phyloP scores from a whole-genome alignment of 2,329 filamentous ascomycete species.

The Pseudocercospora fijiensis region DNA sequence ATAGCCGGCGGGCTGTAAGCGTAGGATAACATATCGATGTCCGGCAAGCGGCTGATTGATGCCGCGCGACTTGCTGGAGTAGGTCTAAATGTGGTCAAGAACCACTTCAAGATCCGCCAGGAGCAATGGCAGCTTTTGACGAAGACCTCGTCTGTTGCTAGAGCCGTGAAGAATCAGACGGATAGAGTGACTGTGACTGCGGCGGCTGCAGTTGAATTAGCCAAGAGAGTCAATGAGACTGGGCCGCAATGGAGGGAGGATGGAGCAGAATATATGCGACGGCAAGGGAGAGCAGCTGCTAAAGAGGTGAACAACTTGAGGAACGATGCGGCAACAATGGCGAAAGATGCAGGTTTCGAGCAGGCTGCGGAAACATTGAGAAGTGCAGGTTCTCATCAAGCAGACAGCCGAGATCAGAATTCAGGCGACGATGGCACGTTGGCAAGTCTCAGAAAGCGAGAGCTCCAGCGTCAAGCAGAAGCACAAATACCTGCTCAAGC shows the following conservation, averaged over 20 bases:
- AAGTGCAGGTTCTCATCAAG: neutral
- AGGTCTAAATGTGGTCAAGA: slow-evolving; percentile 46
- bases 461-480: slow-evolving; percentile 52
- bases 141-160: slow-evolving; percentile 64
- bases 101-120: slow-evolving; percentile 59
- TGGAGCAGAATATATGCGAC: slow-evolving; percentile 16
- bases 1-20: neutral
- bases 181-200: slow-evolving; percentile 62
- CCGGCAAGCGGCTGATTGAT: slow-evolving; percentile 53
- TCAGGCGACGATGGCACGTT: slow-evolving; percentile 42
- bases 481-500: slow-evolving; percentile 52
- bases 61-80: slow-evolving; percentile 53
- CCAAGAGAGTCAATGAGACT: slow-evolving; percentile 57
- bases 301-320: slow-evolving; percentile 31
- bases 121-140: slow-evolving; percentile 63
- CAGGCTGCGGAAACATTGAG: slow-evolving; percentile 2
- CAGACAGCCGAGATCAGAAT: neutral
- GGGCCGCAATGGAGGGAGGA: slow-evolving; percentile 36
- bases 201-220: slow-evolving; percentile 60
- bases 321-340: slow-evolving; percentile 14
- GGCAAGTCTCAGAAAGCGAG: slow-evolving; percentile 29
- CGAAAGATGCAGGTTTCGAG: slow-evolving; percentile 12
- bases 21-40: slow-evolving; percentile 41
- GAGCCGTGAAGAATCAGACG: slow-evolving; percentile 61
- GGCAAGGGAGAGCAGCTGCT: slow-evolving; percentile 27